A percentile compares a stretch with the other conserved stretches of the same genome.
Evolutionary conservation across 176 grass and related monocot genomes (phyloP).

Genomic region (Aegilops umbellulata): DNA sequence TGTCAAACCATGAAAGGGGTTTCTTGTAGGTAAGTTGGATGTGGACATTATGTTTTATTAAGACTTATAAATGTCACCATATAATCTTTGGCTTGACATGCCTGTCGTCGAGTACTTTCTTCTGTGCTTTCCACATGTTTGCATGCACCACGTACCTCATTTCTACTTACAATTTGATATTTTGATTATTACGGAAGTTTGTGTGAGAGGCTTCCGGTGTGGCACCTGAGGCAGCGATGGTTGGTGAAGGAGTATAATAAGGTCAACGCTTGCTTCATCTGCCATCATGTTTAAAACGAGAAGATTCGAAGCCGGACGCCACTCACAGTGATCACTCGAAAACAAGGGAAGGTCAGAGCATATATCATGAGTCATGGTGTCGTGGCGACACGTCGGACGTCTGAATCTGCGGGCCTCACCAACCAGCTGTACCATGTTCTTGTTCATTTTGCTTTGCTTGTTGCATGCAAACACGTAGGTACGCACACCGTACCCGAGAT

Average conservation of each 20-base stretch:
- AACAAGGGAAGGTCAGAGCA: not conserved
- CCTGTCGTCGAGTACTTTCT: not conserved
- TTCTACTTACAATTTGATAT: not conserved
- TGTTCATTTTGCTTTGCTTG: too few species aligned
- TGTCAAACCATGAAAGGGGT: constrained; percentile 23
- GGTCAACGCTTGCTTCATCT: constrained; percentile 21
- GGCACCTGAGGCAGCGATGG: not conserved
- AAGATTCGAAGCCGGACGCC: not conserved
- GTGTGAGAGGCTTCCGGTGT: not conserved
- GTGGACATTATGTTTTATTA: not conserved
- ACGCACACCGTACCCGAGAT: too few species aligned
- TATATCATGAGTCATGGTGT: not conserved
- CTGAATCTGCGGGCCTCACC: too few species aligned
- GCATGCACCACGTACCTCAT: not conserved
- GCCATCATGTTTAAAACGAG: constrained; percentile 3
- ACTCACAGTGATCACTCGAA: too few species aligned
- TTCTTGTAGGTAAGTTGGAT: constrained; percentile 33
- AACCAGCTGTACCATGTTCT: too few species aligned
- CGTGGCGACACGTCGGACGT: too few species aligned
- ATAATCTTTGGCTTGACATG: not conserved
- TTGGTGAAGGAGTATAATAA: not conserved
- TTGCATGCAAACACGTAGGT: too few species aligned
- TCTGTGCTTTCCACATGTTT: not conserved
- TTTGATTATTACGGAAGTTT: not conserved
- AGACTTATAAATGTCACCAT: not conserved